Conservation (phyloP, 495 filamentous ascomycete species). For the Parachaetomium inaequale region DNA sequence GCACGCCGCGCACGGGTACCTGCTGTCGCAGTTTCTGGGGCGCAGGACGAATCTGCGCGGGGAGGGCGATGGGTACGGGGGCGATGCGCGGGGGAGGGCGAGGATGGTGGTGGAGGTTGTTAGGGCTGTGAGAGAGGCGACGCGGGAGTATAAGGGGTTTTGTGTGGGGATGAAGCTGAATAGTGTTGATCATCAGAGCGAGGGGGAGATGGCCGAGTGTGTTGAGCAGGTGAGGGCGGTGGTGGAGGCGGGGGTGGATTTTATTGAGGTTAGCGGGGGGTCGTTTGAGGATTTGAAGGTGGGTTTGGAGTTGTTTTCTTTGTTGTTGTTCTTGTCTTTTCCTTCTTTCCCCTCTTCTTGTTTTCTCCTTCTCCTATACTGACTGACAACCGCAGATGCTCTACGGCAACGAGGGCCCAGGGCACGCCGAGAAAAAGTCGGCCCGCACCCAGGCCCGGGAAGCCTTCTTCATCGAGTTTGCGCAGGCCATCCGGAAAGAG, state of each 20-base stretch:
- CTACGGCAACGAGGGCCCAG: not conserved
- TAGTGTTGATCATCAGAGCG: slow-evolving; percentile 52
- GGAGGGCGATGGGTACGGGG: slow-evolving; percentile 63
- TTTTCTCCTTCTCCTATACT: not conserved
- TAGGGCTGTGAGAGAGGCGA: slow-evolving; percentile 56
- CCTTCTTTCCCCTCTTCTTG: not conserved
- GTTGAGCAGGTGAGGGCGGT: slow-evolving; percentile 54
- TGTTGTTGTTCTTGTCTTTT: not conserved
- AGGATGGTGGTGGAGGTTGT: slow-evolving; percentile 60
- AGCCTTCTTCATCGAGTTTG: slow-evolving; percentile 61
- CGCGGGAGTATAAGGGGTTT: slow-evolving; percentile 58
- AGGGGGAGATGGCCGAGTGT: slow-evolving; percentile 42
- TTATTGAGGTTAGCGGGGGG: slow-evolving; percentile 60
- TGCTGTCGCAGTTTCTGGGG: slow-evolving; percentile 69
- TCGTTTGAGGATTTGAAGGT: slow-evolving; percentile 53
- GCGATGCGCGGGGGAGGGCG: slow-evolving; percentile 61
- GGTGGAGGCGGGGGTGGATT: slow-evolving; percentile 53
- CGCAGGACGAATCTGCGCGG: slow-evolving; percentile 50
- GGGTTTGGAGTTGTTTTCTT: not conserved
- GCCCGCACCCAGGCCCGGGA: slow-evolving; percentile 50
- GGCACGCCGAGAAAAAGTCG: slow-evolving; percentile 24
- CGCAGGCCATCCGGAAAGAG: slow-evolving; percentile 41
- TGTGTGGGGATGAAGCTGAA: slow-evolving; percentile 61
- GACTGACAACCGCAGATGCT: slow-evolving; percentile 13
- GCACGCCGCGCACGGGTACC: slow-evolving; percentile 69